phyloP scores from a whole-genome alignment of 75 land plant species.

The Isoetes taiwanensis region DNA sequence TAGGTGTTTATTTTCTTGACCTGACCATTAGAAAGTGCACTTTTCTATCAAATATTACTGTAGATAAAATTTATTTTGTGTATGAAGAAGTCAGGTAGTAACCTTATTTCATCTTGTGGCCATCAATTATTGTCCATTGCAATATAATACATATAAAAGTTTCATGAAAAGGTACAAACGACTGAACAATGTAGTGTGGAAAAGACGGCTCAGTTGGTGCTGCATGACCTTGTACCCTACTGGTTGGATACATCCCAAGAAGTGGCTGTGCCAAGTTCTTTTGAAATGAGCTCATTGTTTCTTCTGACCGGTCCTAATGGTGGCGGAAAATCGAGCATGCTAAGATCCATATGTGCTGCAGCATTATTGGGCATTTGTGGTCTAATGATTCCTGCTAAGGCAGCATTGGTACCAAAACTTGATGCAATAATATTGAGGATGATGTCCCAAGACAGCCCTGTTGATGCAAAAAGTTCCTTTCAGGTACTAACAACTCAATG shows the following conservation, averaged over 20 bases:
- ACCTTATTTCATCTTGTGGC: too few relatives aligned
- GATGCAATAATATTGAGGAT: conserved; percentile 87
- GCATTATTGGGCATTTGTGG: conserved; percentile 89
- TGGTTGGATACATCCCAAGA: conserved; percentile 65
- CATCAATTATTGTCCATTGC: too few relatives aligned
- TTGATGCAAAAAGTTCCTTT: conserved; percentile 93
- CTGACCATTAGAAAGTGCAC: too few relatives aligned
- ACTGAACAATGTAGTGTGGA: too few relatives aligned
- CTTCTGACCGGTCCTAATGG: conserved; percentile 96
- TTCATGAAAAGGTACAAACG: too few relatives aligned
- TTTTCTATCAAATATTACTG: too few relatives aligned
- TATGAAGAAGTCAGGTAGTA: too few relatives aligned
- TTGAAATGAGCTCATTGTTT: conserved; percentile 68
- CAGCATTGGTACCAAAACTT: conserved; percentile 63
- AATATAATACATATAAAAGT: too few relatives aligned
- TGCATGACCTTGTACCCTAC: conserved; percentile 61
- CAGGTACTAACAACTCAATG: conserved; percentile 36
- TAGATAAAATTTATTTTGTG: too few relatives aligned
- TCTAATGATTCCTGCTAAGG: conserved; percentile 80
- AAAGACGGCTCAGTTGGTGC: too few relatives aligned
- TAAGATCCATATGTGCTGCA: conserved; percentile 91
- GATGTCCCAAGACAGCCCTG: conserved; percentile 90
- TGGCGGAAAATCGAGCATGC: conserved; percentile 93
- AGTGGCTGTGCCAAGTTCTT: conserved; percentile 44
- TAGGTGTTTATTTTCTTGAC: too few relatives aligned